phyloP scores from a whole-genome alignment of 2,329 filamentous ascomycete species.

The Elsinoe australis region DNA sequence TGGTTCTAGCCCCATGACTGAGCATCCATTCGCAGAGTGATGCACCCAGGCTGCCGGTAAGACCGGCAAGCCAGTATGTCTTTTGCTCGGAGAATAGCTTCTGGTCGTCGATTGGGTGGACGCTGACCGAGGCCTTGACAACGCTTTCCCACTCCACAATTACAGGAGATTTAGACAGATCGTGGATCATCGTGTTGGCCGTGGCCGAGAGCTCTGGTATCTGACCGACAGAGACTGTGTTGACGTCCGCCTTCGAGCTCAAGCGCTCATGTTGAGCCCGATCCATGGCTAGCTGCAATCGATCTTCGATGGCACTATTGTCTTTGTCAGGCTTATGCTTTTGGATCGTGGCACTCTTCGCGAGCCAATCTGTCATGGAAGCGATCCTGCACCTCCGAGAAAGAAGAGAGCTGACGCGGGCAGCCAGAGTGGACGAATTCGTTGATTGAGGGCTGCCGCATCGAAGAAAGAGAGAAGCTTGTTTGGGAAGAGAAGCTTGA shows the following conservation, averaged over 20 bases:
- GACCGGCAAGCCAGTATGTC: constrained; percentile 30
- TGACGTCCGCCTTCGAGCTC: background rate
- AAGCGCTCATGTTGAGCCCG: background rate
- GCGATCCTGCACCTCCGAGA: background rate
- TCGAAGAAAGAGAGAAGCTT: background rate
- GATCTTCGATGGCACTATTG: background rate
- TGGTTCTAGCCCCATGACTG: constrained; percentile 25
- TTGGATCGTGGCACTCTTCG: background rate
- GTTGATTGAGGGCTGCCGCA: background rate
- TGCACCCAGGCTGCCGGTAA: constrained; percentile 28
- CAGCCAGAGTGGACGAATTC: background rate
- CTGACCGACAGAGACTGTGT: background rate
- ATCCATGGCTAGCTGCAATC: background rate
- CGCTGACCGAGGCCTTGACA: background rate
- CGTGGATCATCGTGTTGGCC: background rate
- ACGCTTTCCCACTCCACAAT: background rate
- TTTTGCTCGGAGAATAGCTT: constrained; percentile 21
- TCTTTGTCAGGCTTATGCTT: background rate
- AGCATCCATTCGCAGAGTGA: constrained; percentile 31
- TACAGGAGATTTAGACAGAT: background rate
- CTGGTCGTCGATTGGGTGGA: constrained; percentile 16
- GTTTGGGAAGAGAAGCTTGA: background rate
- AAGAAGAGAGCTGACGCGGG: background rate
- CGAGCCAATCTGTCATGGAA: background rate
- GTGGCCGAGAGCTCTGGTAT: background rate